A percentile compares a stretch with the other conserved stretches of the same genome.
These are phyloP conservation scores for Pachyrhizus erosus DNA, from an alignment of 306 rosid genomes.

Conservation along the genomic window DNA sequence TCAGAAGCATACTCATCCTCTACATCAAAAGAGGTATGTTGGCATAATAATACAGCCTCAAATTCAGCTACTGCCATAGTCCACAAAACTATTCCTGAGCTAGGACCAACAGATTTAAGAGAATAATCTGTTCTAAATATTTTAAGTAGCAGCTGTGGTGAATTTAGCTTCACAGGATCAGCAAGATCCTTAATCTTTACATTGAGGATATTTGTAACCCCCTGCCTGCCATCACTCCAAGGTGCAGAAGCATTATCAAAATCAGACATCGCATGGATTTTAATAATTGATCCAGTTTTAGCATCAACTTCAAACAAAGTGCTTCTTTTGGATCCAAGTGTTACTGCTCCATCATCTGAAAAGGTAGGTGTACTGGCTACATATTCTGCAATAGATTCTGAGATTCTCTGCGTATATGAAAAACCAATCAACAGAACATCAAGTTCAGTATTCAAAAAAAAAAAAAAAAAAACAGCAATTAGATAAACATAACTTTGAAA, in stretches of 20 bases:
- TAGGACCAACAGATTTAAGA: constrained; percentile 54
- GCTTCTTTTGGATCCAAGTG: constrained; percentile 69
- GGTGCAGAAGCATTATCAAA: constrained; percentile 45
- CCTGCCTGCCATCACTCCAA: constrained; percentile 40
- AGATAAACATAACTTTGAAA: constrained; percentile 4
- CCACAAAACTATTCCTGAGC: constrained; percentile 66
- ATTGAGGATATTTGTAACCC: constrained; percentile 22
- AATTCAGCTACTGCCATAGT: constrained; percentile 69
- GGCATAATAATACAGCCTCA: constrained; percentile 66
- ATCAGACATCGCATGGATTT: constrained; percentile 45
- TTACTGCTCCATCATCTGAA: constrained; percentile 75
- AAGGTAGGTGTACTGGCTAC: constrained; percentile 60
- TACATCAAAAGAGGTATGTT: constrained; percentile 47
- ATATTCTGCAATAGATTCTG: constrained; percentile 61
- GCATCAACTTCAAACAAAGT: constrained; percentile 74
- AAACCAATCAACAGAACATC: constrained; percentile 32
- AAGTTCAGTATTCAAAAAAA: background rate
- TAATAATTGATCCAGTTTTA: constrained; percentile 62
- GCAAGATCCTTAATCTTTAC: constrained; percentile 47
- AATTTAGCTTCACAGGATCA: constrained; percentile 38
- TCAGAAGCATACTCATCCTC: constrained; percentile 50
- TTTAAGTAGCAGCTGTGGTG: constrained; percentile 53
- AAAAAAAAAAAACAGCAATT: background rate
- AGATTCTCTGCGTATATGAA: constrained; percentile 65
- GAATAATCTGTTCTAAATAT: constrained; percentile 76